A percentile compares a stretch with the other conserved stretches of the same genome.
phyloP scores from a whole-genome alignment of 768 basidiomycete genomes.

The Cystobasidium ongulense region DNA sequence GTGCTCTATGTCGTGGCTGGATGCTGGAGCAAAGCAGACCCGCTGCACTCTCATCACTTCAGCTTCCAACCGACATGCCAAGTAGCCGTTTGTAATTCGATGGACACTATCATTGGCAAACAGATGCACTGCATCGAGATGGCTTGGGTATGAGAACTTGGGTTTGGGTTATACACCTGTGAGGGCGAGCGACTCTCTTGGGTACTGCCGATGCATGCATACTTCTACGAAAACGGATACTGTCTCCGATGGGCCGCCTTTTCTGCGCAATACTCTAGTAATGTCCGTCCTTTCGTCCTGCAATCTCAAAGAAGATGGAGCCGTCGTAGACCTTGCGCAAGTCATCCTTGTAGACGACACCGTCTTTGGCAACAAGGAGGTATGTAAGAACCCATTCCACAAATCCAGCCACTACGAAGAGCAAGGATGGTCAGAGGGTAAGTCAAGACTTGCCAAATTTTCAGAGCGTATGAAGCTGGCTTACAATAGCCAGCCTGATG shows the following conservation, averaged over 20 bases:
- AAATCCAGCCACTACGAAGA: neutral
- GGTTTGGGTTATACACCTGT: too few species aligned
- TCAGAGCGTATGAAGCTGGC: neutral
- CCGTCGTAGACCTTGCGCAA: constrained; percentile 27
- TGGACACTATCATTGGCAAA: too few species aligned
- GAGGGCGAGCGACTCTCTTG: too few species aligned
- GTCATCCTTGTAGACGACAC: constrained; percentile 25
- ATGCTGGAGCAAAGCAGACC: too few species aligned
- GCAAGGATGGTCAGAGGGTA: neutral
- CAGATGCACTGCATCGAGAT: too few species aligned
- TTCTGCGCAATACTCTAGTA: neutral
- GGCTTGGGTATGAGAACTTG: too few species aligned
- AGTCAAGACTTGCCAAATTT: too few species aligned
- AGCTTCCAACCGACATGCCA: too few species aligned
- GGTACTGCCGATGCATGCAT: neutral
- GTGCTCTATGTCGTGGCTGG: too few species aligned
- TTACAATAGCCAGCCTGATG: neutral
- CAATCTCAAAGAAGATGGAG: constrained; percentile 27
- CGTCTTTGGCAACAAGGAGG: constrained; percentile 23
- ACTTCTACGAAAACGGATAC: neutral
- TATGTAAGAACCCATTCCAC: constrained; percentile 28
- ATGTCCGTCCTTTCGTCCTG: constrained; percentile 6
- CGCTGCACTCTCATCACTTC: too few species aligned
- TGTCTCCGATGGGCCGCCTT: neutral
- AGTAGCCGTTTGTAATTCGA: too few species aligned